A percentile compares a stretch with the other conserved stretches of the same genome.
These are phyloP conservation scores for Mycena capillaripes DNA, from an alignment of 768 basidiomycete genomes.

Conservation along the genomic window DNA sequence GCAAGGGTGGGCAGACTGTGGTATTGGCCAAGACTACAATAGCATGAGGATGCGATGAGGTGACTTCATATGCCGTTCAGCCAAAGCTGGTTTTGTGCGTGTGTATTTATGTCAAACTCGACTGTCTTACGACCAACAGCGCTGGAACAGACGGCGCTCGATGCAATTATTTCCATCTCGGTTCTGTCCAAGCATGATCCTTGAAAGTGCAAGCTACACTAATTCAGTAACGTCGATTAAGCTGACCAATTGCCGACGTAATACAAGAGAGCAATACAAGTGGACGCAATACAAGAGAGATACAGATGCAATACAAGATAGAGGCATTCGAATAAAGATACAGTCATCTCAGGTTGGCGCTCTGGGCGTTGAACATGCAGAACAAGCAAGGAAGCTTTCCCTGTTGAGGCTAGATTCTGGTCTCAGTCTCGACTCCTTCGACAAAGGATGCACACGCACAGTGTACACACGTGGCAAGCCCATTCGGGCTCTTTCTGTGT, in stretches of 20 bases:
- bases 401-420: conserved; percentile 61
- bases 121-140: neutral
- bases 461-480: conserved; percentile 73
- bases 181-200: neutral
- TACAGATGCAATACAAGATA: neutral
- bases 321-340: neutral
- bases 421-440: conserved; percentile 23
- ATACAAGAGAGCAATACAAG: neutral
- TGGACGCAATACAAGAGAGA: neutral
- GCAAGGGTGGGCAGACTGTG: neutral
- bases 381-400: conserved; percentile 68
- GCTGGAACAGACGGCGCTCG: neutral
- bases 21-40: neutral
- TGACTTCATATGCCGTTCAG: neutral
- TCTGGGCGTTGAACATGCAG: conserved; percentile 64
- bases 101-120: neutral
- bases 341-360: neutral
- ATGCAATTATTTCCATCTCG: neutral
- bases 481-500: conserved; percentile 47
- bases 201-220: neutral
- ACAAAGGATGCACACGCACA: conserved; percentile 58
- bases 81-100: neutral
- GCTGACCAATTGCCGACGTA: conserved; percentile 1
- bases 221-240: neutral
- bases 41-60: conserved; percentile 24